Evolutionary conservation across 495 filamentous ascomycete genomes (phyloP), one percentile per base, ranked within the genome.

Genomic region (Antarctomyces pellizariae): DNA sequence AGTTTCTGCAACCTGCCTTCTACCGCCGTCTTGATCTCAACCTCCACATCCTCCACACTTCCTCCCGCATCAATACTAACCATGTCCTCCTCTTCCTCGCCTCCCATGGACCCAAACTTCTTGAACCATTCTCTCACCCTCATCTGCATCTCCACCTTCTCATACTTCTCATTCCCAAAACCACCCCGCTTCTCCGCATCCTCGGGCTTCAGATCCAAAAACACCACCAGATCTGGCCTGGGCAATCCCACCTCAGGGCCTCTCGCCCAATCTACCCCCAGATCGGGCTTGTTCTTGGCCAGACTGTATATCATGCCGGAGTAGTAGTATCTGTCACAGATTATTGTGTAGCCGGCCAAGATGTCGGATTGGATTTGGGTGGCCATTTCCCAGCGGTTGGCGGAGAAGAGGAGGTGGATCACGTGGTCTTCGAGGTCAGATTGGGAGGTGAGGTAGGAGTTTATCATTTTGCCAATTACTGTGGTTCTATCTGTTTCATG

Each of bases 311-410:
- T 79, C 24, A 77, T 73, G 10, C 86, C 86, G 18, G 71, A 79
- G 50, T 92, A 80, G 40, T 84, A 89, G 50, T 93, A 97, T 21
- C 86, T 69, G 48, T 97, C 86, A 28, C 83, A 65, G 16, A 97
- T 60, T 5, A 97, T 59, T 0, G 67, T 90, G 22, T 51, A 63
- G 9, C 82, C 83, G 4, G 48, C 45, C 5, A 49, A 36, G 13
- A 91, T 59, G 22, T 68, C 59, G 6, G 54, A 30, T 24, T 63
- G 43, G 17, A 86, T 83, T 18, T 54, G 57, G 30, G 56, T 48
- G 3, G 62, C 71, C 31, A 67, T 48, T 49, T 97, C 89, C 89
- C 89, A 97, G 16, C 89, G 64, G 50, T 97, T 95, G 6, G 86
- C 80, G 16, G 77, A 83, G 54, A 95, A 97, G 12, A 95, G 64